Evolutionary conservation across 176 grass and related monocot species (phyloP).

Genomic region (Ensete glaucum): DNA sequence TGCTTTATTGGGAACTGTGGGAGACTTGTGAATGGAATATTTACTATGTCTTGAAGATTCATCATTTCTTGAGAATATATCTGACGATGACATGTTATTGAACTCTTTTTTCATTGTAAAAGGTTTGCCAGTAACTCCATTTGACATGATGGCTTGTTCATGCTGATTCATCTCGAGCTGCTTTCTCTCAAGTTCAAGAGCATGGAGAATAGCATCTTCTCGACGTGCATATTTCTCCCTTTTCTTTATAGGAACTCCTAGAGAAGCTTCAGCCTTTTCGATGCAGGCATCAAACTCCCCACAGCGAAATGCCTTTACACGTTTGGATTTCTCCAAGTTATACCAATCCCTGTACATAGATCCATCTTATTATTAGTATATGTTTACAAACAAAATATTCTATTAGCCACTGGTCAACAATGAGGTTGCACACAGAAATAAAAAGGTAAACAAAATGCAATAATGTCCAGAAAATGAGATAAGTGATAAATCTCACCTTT

Average conservation of each 20-base stretch:
- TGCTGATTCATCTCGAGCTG: slow-evolving; percentile 46
- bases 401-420: not conserved
- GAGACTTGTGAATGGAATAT: slow-evolving; percentile 23
- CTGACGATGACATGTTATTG: slow-evolving; percentile 23
- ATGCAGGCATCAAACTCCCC: slow-evolving; percentile 49
- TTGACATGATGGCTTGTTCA: slow-evolving; percentile 33
- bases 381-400: not conserved
- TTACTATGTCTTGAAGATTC: slow-evolving; percentile 13
- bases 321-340: slow-evolving; percentile 47
- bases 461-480: not conserved
- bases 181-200: slow-evolving; percentile 92
- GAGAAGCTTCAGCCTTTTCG: slow-evolving; percentile 28
- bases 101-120: slow-evolving; percentile 24
- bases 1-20: slow-evolving; percentile 30
- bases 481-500: not conserved
- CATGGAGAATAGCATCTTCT: slow-evolving; percentile 97
- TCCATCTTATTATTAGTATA: not conserved
- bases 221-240: slow-evolving; percentile 96
- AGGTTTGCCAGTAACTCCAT: slow-evolving; percentile 31
- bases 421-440: not conserved
- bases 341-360: slow-evolving; percentile 43
- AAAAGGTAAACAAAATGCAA: not conserved
- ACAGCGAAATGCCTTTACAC: slow-evolving; percentile 68
- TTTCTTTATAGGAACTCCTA: slow-evolving; percentile 87
- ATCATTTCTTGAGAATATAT: slow-evolving; percentile 19